phyloP scores from a whole-genome alignment of 345 rosid genomes.

The Citrus medica region DNA sequence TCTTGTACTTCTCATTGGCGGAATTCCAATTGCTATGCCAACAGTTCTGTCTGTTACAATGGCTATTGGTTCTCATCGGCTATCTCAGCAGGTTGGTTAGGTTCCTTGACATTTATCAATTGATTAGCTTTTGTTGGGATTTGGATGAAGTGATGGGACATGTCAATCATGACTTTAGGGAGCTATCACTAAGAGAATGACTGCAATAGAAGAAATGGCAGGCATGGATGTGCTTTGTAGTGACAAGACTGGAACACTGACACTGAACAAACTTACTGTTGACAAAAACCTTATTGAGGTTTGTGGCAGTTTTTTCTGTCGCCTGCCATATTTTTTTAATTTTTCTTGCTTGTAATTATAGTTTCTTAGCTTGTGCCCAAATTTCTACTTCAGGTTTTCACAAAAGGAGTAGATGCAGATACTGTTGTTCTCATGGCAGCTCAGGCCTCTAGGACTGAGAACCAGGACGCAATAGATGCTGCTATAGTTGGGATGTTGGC shows the following conservation, averaged over 20 bases:
- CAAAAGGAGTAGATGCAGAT: conserved; percentile 88
- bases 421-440: conserved; percentile 94
- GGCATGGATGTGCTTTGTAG: conserved; percentile 99
- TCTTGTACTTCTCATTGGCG: conserved; percentile 96
- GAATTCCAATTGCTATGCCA: conserved; percentile 99
- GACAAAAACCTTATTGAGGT: conserved; percentile 99
- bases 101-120: conserved; percentile 8
- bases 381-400: conserved; percentile 60
- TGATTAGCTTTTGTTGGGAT: conserved; percentile 1
- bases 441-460: conserved; percentile 86
- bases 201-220: conserved; percentile 99
- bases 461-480: conserved; percentile 96
- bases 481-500: conserved; percentile 97
- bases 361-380: conserved; percentile 19
- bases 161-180: conserved; percentile 50
- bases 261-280: conserved; percentile 90
- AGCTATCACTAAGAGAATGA: conserved; percentile 99
- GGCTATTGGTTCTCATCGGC: conserved; percentile 97
- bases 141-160: conserved; percentile 12
- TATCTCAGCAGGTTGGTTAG: conserved; percentile 83
- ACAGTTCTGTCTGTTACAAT: conserved; percentile 96
- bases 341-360: neutral
- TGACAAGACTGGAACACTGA: conserved; percentile 98
- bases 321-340: neutral
- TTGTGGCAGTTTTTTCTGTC: conserved; percentile 13